phyloP scores from a whole-genome alignment of 306 rosid genomes.

The Pyrus betulifolia region DNA sequence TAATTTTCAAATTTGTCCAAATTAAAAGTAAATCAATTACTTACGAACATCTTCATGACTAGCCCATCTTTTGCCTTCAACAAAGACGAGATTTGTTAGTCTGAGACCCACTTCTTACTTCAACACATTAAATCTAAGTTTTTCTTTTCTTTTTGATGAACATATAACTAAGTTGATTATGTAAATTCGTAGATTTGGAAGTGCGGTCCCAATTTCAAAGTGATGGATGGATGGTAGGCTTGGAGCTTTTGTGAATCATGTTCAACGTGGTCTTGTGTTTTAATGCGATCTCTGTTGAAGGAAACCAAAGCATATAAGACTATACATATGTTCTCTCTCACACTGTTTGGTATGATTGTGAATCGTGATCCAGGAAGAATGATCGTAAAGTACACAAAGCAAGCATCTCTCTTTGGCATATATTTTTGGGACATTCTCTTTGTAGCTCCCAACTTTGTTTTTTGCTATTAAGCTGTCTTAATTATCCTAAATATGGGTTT shows the following conservation, averaged over 20 bases:
- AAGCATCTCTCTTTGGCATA: conserved; percentile 53
- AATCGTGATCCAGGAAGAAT: conserved; percentile 35
- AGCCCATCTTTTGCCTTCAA: background rate
- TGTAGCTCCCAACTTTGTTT: conserved; percentile 42
- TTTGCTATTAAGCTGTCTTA: conserved; percentile 11
- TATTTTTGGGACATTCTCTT: conserved; percentile 63
- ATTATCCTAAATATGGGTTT: background rate
- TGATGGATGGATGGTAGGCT: background rate
- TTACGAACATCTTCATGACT: no score
- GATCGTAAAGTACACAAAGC: conserved; percentile 37
- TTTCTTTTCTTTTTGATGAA: no score
- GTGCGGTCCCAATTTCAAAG: background rate
- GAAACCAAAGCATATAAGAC: conserved; percentile 35
- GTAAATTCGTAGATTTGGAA: background rate
- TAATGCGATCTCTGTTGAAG: background rate
- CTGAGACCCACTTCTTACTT: background rate
- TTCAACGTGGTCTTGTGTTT: background rate
- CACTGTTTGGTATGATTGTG: conserved; percentile 33
- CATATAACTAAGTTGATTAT: no score
- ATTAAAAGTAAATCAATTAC: no score
- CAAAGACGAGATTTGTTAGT: background rate
- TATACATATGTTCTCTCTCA: conserved; percentile 15
- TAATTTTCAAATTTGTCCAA: no score
- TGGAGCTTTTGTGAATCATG: background rate
- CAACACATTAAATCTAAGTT: background rate